These are phyloP conservation scores for Fragilariopsis cylindrus DNA, from an alignment of 108 stramenopile species.

Conservation along the genomic window DNA sequence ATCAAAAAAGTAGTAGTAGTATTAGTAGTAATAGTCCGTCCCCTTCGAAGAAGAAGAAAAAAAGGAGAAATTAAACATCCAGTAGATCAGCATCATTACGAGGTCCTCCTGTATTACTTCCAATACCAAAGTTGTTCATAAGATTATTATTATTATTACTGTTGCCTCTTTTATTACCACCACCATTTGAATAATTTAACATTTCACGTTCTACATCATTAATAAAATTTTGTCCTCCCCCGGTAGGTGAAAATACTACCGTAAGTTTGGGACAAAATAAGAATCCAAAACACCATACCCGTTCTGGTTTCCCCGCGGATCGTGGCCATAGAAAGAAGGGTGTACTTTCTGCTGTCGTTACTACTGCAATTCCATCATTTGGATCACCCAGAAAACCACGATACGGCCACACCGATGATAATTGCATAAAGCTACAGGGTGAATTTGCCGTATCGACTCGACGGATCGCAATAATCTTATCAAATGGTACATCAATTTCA, in stretches of 20 bases:
- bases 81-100: constrained; percentile 32
- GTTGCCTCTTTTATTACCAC: not conserved
- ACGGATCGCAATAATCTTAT: constrained; percentile 74
- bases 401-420: constrained; percentile 61
- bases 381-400: constrained; percentile 73
- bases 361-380: constrained; percentile 76
- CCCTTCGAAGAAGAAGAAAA: too few species aligned
- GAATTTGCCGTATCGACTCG: constrained; percentile 31
- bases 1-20: too few species aligned
- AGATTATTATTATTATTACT: constrained; percentile 6
- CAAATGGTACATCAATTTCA: constrained; percentile 84
- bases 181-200: constrained; percentile 51
- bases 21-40: too few species aligned
- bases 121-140: not conserved
- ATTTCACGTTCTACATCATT: constrained; percentile 87
- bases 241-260: constrained; percentile 77
- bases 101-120: not conserved
- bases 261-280: constrained; percentile 76
- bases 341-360: constrained; percentile 79
- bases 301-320: constrained; percentile 80
- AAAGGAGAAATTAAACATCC: constrained; percentile 25
- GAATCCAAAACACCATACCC: constrained; percentile 63
- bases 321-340: constrained; percentile 90
- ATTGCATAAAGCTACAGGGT: constrained; percentile 37
- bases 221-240: constrained; percentile 76